Conservation (phyloP, 371 early-diverging fungal genomes). For the Saksenaea oblongispora region DNA sequence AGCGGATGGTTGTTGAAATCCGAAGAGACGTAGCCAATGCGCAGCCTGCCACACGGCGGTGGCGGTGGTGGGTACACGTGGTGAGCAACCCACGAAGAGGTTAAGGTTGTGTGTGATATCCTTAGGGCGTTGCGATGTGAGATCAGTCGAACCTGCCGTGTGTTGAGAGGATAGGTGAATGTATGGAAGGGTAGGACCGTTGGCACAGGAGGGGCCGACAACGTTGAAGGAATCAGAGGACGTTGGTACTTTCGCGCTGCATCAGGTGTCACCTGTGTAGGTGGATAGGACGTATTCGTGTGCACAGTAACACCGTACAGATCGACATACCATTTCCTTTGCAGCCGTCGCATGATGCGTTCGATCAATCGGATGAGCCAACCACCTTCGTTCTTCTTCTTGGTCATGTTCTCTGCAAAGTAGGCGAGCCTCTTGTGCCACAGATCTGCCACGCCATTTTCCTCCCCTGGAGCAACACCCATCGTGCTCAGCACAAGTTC, state of each 20-base stretch:
- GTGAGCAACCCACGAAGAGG: slow-evolving; percentile 67
- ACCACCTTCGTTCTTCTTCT: slow-evolving; percentile 71
- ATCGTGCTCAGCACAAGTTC: slow-evolving; percentile 29
- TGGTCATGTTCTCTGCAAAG: slow-evolving; percentile 18
- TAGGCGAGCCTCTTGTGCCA: slow-evolving; percentile 36
- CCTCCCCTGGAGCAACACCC: background rate
- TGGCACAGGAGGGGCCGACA: slow-evolving; percentile 71
- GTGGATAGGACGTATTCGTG: slow-evolving; percentile 4
- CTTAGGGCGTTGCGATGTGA: slow-evolving; percentile 84
- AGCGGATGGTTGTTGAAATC: slow-evolving; percentile 94
- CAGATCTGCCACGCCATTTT: slow-evolving; percentile 10
- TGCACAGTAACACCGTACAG: slow-evolving; percentile 26
- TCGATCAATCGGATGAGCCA: slow-evolving; percentile 75
- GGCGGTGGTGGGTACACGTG: slow-evolving; percentile 82
- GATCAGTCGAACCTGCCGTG: slow-evolving; percentile 85
- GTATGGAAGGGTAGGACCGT: slow-evolving; percentile 94
- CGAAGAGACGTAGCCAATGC: slow-evolving; percentile 88
- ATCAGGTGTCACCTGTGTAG: slow-evolving; percentile 28
- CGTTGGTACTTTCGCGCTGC: slow-evolving; percentile 50
- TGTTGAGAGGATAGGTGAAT: slow-evolving; percentile 84
- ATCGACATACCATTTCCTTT: slow-evolving; percentile 68
- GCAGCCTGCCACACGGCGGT: slow-evolving; percentile 62
- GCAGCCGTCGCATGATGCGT: slow-evolving; percentile 60
- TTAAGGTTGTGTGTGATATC: slow-evolving; percentile 70
- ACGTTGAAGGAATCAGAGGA: slow-evolving; percentile 59